phyloP scores from a whole-genome alignment of 148 eudicot species.

The Fagopyrum esculentum region DNA sequence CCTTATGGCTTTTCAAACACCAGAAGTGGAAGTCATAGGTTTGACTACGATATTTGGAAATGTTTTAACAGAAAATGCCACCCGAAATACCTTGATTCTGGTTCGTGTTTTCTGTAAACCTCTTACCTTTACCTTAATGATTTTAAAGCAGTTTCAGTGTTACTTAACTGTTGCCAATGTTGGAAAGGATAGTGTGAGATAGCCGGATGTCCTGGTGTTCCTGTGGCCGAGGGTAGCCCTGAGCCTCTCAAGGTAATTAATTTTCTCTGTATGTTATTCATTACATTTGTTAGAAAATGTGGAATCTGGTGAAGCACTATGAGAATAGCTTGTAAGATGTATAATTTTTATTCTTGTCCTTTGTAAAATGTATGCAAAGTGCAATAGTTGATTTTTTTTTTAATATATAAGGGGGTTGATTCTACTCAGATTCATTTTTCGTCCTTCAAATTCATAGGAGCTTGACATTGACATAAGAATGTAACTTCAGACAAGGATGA shows the following conservation, averaged over 20 bases:
- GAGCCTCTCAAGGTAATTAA: slow-evolving; percentile 76
- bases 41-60: slow-evolving; percentile 89
- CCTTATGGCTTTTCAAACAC: slow-evolving; percentile 84
- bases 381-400: neutral
- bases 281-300: neutral
- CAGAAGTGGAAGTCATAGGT: slow-evolving; percentile 69
- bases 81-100: slow-evolving; percentile 72
- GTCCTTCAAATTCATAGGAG: neutral
- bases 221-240: slow-evolving; percentile 80
- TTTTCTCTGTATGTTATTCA: neutral
- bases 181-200: slow-evolving; percentile 97
- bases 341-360: neutral
- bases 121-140: neutral
- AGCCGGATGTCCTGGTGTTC: slow-evolving; percentile 77
- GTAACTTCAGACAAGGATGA: neutral
- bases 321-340: neutral
- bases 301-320: neutral
- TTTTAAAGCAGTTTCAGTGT: slow-evolving; percentile 22
- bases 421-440: neutral
- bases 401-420: neutral
- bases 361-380: neutral
- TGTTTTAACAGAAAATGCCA: slow-evolving; percentile 66
- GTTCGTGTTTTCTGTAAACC: slow-evolving; percentile 33
- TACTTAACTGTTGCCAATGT: slow-evolving; percentile 29
- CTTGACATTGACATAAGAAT: neutral